phyloP scores from a whole-genome alignment of 441 rosid genomes.

The Erodium trifolium region DNA sequence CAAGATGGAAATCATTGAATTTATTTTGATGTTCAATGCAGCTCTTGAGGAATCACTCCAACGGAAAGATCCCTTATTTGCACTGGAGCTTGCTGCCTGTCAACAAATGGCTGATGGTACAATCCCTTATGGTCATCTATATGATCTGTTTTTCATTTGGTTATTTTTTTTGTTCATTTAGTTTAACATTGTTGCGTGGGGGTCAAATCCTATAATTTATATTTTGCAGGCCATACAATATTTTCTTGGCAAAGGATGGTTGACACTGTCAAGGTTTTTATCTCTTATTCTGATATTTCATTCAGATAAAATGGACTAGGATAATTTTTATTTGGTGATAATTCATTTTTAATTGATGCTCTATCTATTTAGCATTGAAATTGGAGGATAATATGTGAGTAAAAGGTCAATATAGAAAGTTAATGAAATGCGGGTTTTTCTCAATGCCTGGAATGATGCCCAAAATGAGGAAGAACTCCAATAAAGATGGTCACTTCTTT shows the following conservation, averaged over 20 bases:
- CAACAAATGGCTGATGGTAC: constrained; percentile 28
- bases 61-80: constrained; percentile 41
- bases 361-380: constrained; percentile 5
- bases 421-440: neutral
- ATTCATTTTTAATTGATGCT: constrained; percentile 10
- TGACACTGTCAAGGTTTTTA: constrained; percentile 51
- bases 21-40: constrained; percentile 22
- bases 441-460: neutral
- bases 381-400: neutral
- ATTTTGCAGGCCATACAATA: constrained; percentile 28
- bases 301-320: neutral
- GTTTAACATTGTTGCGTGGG: neutral
- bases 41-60: constrained; percentile 41
- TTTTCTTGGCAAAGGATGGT: constrained; percentile 55
- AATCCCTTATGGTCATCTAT: neutral
- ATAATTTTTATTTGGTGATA: neutral
- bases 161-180: neutral
- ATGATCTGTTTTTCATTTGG: neutral
- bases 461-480: neutral
- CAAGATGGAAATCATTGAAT: constrained; percentile 12
- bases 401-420: neutral
- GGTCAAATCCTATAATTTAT: constrained; percentile 7
- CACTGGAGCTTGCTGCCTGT: constrained; percentile 36
- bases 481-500: neutral
- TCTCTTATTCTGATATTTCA: constrained; percentile 6